Evolutionary conservation across 129 eudicot genomes (phyloP).

Genomic region (Helichrysum umbraculigerum): DNA sequence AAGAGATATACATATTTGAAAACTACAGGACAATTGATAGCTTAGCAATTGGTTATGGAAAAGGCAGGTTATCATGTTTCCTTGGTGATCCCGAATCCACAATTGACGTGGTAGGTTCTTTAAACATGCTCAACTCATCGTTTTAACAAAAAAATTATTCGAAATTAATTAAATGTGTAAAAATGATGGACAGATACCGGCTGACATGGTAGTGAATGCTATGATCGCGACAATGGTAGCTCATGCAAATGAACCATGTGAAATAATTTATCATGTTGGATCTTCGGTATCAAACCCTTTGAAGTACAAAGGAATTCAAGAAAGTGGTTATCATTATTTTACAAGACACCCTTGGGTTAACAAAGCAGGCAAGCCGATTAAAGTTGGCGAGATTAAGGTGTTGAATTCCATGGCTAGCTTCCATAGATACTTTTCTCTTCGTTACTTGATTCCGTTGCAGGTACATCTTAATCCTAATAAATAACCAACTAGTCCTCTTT

Average conservation of each 20-base stretch:
- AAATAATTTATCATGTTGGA: constrained; percentile 47
- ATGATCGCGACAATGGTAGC: constrained; percentile 47
- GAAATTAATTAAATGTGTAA: neutral
- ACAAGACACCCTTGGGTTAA: constrained; percentile 41
- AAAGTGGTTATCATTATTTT: constrained; percentile 36
- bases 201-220: constrained; percentile 61
- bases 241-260: constrained; percentile 35
- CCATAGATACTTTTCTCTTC: constrained; percentile 39
- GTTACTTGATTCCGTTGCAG: constrained; percentile 48
- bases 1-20: neutral
- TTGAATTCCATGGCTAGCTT: constrained; percentile 49
- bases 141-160: neutral
- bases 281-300: constrained; percentile 57
- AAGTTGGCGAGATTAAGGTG: constrained; percentile 32
- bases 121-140: neutral
- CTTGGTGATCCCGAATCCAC: constrained; percentile 47
- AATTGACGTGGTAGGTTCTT: constrained; percentile 38
- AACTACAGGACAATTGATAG: constrained; percentile 51
- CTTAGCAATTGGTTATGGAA: constrained; percentile 50
- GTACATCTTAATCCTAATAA: constrained; percentile 18
- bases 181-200: constrained; percentile 43
- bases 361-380: constrained; percentile 45
- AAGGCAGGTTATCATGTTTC: constrained; percentile 42
- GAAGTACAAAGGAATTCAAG: constrained; percentile 27
- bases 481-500: neutral